phyloP scores from a whole-genome alignment of 768 basidiomycete genomes.

The Amyloporia xantha region DNA sequence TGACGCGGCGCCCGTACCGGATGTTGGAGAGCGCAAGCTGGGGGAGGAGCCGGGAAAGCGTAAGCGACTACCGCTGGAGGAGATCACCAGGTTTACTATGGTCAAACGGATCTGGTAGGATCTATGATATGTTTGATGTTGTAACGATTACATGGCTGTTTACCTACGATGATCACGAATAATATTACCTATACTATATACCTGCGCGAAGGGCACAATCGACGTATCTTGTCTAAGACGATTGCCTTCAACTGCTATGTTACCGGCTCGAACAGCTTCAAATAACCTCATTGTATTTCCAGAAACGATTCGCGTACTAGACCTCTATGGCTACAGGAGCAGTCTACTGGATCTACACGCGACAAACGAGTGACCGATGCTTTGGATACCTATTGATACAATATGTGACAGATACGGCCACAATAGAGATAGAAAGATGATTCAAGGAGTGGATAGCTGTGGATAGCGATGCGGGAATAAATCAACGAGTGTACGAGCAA shows the following conservation, averaged over 20 bases:
- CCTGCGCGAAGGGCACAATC: too few species aligned
- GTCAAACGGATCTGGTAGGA: slow-evolving; percentile 80
- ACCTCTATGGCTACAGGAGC: too few species aligned
- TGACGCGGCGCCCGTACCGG: slow-evolving; percentile 57
- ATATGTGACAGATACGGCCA: not conserved
- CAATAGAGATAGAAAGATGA: not conserved
- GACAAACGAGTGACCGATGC: too few species aligned
- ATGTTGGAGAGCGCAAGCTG: slow-evolving; percentile 56
- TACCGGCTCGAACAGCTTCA: not conserved
- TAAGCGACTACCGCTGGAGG: slow-evolving; percentile 71
- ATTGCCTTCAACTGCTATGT: too few species aligned
- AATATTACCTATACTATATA: too few species aligned
- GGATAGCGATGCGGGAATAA: too few species aligned
- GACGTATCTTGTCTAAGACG: too few species aligned
- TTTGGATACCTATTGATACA: not conserved
- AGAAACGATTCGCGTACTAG: too few species aligned
- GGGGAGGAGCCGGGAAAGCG: slow-evolving; percentile 22
- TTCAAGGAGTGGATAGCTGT: not conserved
- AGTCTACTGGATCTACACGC: too few species aligned
- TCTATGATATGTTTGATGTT: too few species aligned
- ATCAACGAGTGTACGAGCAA: not conserved
- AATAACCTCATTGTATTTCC: too few species aligned
- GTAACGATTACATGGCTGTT: not conserved
- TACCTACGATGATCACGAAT: too few species aligned
- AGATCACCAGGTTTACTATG: slow-evolving; percentile 93